A percentile compares a stretch with the other conserved stretches of the same genome.
Evolutionary conservation across 2,329 filamentous ascomycete species (phyloP).

Genomic region (Fusarium dlaminii): DNA sequence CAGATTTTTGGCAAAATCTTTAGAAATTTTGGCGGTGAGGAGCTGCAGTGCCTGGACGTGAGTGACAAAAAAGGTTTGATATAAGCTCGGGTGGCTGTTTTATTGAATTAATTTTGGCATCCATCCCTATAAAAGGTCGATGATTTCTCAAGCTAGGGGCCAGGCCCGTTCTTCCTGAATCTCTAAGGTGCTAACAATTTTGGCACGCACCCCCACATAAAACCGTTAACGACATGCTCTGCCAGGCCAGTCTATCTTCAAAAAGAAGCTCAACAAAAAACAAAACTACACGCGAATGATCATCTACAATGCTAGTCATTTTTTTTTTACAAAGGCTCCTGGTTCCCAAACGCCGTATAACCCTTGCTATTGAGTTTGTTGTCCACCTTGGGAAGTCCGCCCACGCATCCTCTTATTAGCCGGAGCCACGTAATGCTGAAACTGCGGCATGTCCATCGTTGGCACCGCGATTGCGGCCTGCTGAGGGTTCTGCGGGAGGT

Average conservation of each 20-base stretch:
- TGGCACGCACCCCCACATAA: conserved; percentile 13
- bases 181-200: conserved; percentile 29
- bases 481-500: conserved; percentile 39
- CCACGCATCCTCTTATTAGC: conserved; percentile 46
- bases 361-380: conserved; percentile 23
- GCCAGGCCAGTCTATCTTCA: neutral
- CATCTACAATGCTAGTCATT: neutral
- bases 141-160: neutral
- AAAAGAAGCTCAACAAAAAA: neutral
- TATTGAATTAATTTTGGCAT: neutral
- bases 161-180: neutral
- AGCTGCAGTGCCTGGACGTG: conserved; percentile 11
- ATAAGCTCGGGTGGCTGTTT: neutral
- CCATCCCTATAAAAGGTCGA: neutral
- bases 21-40: conserved; percentile 46
- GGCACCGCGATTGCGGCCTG: conserved; percentile 43
- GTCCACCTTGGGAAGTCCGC: conserved; percentile 35
- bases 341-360: neutral
- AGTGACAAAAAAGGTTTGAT: neutral
- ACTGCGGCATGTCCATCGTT: conserved; percentile 42
- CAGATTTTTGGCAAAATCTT: conserved; percentile 44
- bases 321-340: neutral
- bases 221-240: conserved; percentile 25
- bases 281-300: neutral
- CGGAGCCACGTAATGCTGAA: conserved; percentile 44